A percentile compares a stretch with the other conserved stretches of the same genome.
Evolutionary conservation across 2,329 filamentous ascomycete genomes (phyloP).

Genomic region (Seiridium cupressi): DNA sequence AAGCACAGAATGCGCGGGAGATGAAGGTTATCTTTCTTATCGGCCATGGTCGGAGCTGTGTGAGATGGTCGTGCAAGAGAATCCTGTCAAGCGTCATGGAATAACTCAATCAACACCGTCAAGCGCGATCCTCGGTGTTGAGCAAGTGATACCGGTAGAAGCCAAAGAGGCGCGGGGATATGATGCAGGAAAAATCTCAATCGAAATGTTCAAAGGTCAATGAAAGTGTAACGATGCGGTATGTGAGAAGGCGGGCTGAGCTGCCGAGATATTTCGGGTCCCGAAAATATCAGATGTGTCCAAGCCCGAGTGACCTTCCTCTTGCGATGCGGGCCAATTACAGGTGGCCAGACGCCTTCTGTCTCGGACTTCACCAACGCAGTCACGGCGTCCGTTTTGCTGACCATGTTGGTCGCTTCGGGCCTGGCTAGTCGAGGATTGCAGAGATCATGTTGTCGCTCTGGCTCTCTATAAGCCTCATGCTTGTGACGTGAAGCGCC

Average conservation of each 20-base stretch:
- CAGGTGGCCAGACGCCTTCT: background rate
- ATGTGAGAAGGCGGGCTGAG: background rate
- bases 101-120: background rate
- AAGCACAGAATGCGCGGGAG: slow-evolving; percentile 73
- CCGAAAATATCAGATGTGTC: background rate
- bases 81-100: too few species aligned
- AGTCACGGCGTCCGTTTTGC: background rate
- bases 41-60: slow-evolving; percentile 19
- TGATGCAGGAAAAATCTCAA: too few species aligned
- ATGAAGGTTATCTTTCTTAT: slow-evolving; percentile 16
- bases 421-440: background rate
- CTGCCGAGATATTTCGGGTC: background rate
- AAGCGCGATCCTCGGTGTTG: background rate
- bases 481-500: too few species aligned
- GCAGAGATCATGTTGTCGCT: background rate
- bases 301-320: background rate
- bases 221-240: background rate
- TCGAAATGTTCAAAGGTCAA: background rate
- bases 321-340: background rate
- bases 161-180: too few species aligned
- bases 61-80: background rate
- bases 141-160: too few species aligned
- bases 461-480: too few species aligned
- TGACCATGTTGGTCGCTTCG: background rate
- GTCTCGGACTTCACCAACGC: background rate